Percentiles rank a stretch among this genome's conserved stretches.
phyloP scores from a whole-genome alignment of 1,284 basidiomycete genomes.

The Cystobasidium pallidum region DNA sequence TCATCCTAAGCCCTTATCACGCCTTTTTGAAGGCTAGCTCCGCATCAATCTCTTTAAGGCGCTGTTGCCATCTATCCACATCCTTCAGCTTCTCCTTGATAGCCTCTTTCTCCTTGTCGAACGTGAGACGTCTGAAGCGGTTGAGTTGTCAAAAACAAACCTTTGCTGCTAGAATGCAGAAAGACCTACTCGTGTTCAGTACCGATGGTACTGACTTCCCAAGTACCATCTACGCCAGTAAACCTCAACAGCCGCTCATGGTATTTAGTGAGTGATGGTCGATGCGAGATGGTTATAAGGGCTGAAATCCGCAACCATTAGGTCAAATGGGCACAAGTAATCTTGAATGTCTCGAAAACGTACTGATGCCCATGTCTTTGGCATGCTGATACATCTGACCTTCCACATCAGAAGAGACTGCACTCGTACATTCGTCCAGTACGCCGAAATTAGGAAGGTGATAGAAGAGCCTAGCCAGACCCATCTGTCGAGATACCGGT shows the following conservation, averaged over 20 bases:
- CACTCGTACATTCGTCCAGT: constrained; percentile 83
- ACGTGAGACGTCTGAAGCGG: constrained; percentile 62
- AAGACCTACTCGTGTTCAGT: constrained; percentile 64
- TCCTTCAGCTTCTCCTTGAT: constrained; percentile 57
- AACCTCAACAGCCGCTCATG: constrained; percentile 79
- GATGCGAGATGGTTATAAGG: constrained; percentile 85
- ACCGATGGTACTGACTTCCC: constrained; percentile 72
- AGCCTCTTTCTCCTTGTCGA: constrained; percentile 59
- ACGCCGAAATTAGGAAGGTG: constrained; percentile 68
- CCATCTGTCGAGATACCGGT: constrained; percentile 65
- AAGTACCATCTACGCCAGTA: constrained; percentile 66
- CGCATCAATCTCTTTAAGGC: constrained; percentile 57
- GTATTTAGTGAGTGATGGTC: constrained; percentile 78
- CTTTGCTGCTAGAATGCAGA: neutral
- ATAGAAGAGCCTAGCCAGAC: constrained; percentile 80
- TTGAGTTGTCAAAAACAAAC: neutral
- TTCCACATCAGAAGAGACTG: constrained; percentile 94
- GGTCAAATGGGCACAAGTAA: neutral
- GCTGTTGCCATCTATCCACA: constrained; percentile 57
- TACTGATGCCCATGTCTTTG: constrained; percentile 82
- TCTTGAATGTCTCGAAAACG: constrained; percentile 31
- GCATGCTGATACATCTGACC: constrained; percentile 94
- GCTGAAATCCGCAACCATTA: constrained; percentile 55
- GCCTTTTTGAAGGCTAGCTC: constrained; percentile 56
- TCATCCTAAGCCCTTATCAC: neutral